Evolutionary conservation across 2,329 filamentous ascomycete species (phyloP).

Genomic region (Fusarium sp.): DNA sequence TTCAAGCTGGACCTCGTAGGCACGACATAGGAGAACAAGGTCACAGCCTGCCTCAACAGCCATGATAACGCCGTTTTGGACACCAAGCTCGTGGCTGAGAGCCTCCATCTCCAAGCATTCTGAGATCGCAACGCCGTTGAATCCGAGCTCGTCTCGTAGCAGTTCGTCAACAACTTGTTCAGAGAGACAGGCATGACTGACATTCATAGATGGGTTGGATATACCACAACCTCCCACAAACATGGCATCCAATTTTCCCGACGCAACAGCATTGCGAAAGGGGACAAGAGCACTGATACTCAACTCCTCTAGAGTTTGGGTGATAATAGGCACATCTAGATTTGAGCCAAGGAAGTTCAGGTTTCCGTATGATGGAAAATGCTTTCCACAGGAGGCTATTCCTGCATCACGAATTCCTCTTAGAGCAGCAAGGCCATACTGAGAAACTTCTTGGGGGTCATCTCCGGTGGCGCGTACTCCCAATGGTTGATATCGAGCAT

Average conservation of each 20-base stretch:
- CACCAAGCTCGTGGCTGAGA: constrained; percentile 93
- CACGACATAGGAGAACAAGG: constrained; percentile 86
- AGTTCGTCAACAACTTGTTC: constrained; percentile 94
- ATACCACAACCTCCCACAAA: constrained; percentile 96
- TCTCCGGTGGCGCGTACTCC: constrained; percentile 92
- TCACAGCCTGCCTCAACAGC: constrained; percentile 97
- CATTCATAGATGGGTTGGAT: constrained; percentile 89
- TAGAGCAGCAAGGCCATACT: constrained; percentile 90
- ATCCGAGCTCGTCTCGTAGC: constrained; percentile 87
- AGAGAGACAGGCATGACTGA: constrained; percentile 93
- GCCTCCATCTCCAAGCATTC: constrained; percentile 98
- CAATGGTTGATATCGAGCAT: constrained; percentile 88
- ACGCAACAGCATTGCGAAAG: constrained; percentile 88
- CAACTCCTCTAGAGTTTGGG: constrained; percentile 90
- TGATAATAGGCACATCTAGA: constrained; percentile 93
- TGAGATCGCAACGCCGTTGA: constrained; percentile 91
- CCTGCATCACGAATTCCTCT: constrained; percentile 94
- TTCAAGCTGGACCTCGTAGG: constrained; percentile 89
- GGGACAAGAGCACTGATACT: constrained; percentile 92
- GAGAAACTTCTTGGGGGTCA: constrained; percentile 93
- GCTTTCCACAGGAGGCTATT: constrained; percentile 89
- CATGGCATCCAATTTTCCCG: constrained; percentile 87
- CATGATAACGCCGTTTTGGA: constrained; percentile 96
- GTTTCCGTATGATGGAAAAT: constrained; percentile 96
- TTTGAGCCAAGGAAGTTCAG: constrained; percentile 92